Conservation (phyloP, 129 eudicot genomes). For the Pulicaria dysenterica region DNA sequence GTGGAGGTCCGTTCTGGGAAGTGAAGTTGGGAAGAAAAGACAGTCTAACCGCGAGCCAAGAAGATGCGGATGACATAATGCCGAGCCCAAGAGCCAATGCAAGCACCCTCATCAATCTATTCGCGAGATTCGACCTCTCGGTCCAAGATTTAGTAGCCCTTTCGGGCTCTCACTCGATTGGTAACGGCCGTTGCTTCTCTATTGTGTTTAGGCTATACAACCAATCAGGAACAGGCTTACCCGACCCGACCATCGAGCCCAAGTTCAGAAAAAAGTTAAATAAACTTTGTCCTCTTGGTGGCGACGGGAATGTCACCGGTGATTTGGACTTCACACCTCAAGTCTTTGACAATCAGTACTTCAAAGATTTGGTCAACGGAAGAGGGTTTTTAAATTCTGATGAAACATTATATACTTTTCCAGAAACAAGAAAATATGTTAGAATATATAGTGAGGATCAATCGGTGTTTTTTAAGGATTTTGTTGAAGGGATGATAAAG, state of each 20-base stretch:
- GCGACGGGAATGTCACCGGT: conserved; percentile 73
- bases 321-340: conserved; percentile 72
- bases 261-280: conserved; percentile 50
- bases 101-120: conserved; percentile 60
- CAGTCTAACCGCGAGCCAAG: conserved; percentile 88
- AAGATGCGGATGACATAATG: conserved; percentile 75
- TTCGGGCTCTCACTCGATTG: conserved; percentile 92
- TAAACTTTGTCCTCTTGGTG: conserved; percentile 72
- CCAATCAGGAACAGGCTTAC: conserved; percentile 74
- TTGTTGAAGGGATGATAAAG: conserved; percentile 81
- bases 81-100: conserved; percentile 96
- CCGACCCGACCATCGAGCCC: conserved; percentile 87
- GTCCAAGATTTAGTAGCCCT: conserved; percentile 80
- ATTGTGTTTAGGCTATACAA: conserved; percentile 77
- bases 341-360: conserved; percentile 77
- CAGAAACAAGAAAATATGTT: conserved; percentile 62
- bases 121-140: conserved; percentile 61
- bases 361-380: conserved; percentile 69
- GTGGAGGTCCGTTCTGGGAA: conserved; percentile 93
- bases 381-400: conserved; percentile 88
- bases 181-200: conserved; percentile 87
- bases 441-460: conserved; percentile 47
- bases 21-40: conserved; percentile 87
- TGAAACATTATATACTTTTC: conserved; percentile 55
- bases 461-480: conserved; percentile 55